Percentiles rank a stretch among this genome's conserved stretches.
Conservation (phyloP, 768 basidiomycete species). For the Phylloporus arenicola region DNA sequence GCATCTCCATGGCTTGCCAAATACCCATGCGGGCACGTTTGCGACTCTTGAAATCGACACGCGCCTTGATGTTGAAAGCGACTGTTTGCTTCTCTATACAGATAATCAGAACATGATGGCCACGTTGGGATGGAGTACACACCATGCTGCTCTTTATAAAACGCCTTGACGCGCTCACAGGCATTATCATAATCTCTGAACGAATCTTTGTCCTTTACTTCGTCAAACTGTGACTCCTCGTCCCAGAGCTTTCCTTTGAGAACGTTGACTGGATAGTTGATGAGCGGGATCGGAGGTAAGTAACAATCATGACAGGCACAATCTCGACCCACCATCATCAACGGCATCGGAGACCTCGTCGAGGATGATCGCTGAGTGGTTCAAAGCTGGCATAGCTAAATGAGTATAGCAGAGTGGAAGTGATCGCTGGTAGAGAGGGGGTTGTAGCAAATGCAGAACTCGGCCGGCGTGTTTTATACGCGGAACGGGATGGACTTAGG, state of each 20-base stretch:
- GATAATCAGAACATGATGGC: background rate
- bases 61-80: constrained; percentile 73
- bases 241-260: constrained; percentile 60
- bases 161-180: constrained; percentile 71
- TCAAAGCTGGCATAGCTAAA: constrained; percentile 23
- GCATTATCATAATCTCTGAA: constrained; percentile 74
- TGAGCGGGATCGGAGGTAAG: background rate
- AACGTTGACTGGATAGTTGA: constrained; percentile 50
- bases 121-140: background rate
- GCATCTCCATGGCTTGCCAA: constrained; percentile 84
- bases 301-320: background rate
- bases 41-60: constrained; percentile 65
- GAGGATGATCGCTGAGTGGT: constrained; percentile 29
- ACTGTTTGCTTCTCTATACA: constrained; percentile 78
- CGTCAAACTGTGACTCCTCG: constrained; percentile 52
- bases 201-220: constrained; percentile 53
- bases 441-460: constrained; percentile 2
- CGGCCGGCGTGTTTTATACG: constrained; percentile 16
- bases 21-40: constrained; percentile 73
- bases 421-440: background rate
- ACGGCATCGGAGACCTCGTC: constrained; percentile 45
- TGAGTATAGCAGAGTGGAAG: background rate
- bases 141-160: constrained; percentile 80
- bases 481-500: constrained; percentile 6
- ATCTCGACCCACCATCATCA: constrained; percentile 38